Percentiles rank a stretch among this genome's conserved stretches.
Conservation (phyloP, 129 eudicot genomes). For the Tanacetum coccineum region DNA sequence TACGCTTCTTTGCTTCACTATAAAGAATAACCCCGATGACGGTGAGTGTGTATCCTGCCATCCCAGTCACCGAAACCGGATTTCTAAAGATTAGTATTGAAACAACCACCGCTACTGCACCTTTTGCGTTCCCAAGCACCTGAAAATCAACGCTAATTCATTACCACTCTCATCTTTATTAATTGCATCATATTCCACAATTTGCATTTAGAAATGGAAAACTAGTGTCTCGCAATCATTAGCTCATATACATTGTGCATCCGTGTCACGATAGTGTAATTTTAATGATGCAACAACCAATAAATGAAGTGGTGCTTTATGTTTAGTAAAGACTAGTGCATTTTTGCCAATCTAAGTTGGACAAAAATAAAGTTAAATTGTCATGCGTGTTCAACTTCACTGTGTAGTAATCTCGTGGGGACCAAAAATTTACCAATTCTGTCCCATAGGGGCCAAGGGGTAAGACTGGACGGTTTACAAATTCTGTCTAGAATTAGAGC, state of each 20-base stretch:
- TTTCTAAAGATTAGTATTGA: conserved; percentile 81
- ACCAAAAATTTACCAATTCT: background rate
- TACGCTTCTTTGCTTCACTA: conserved; percentile 85
- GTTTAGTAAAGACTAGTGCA: background rate
- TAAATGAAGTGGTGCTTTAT: conserved; percentile 13
- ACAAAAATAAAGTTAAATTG: background rate
- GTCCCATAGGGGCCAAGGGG: background rate
- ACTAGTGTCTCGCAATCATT: background rate
- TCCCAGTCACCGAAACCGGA: conserved; percentile 94
- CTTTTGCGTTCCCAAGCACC: conserved; percentile 96
- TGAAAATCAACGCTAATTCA: conserved; percentile 23
- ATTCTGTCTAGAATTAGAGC: background rate
- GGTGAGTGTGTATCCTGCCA: conserved; percentile 80
- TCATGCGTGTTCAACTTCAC: background rate
- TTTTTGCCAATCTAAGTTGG: background rate
- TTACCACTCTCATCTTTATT: background rate
- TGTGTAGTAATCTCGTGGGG: background rate
- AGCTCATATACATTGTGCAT: background rate
- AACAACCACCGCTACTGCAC: conserved; percentile 93
- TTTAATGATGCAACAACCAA: conserved; percentile 17
- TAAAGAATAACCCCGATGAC: conserved; percentile 86
- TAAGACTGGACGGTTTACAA: background rate
- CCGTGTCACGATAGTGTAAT: background rate
- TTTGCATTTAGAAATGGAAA: background rate
- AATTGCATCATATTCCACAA: background rate